Percentiles rank a stretch among this genome's conserved stretches.
phyloP scores from a whole-genome alignment of 73 alveolate genomes.

The Paramecium biaurelia region DNA sequence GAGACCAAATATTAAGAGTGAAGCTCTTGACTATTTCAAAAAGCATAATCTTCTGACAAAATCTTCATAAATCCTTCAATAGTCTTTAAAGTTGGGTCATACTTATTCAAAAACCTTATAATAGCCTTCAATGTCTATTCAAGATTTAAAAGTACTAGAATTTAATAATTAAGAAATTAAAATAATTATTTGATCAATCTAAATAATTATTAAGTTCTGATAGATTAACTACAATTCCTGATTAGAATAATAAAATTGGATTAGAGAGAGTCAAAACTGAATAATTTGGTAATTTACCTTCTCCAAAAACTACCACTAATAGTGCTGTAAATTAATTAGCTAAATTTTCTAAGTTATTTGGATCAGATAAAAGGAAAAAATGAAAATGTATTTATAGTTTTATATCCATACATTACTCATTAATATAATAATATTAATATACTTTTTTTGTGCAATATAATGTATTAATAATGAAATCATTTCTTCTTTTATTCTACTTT shows the following conservation, averaged over 20 bases:
- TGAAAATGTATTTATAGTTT: not conserved
- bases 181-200: conserved; percentile 22
- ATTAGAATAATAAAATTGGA: not conserved
- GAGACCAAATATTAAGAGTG: not conserved
- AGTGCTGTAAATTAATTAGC: not conserved
- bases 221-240: conserved; percentile 43
- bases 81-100: conserved; percentile 16
- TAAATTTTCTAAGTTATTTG: not conserved
- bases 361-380: conserved; percentile 42
- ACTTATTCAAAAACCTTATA: conserved; percentile 20
- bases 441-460: not conserved
- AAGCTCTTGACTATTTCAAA: conserved; percentile 21
- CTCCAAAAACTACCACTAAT: conserved; percentile 43
- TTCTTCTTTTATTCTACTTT: conserved; percentile 75
- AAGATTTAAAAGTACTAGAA: conserved; percentile 1
- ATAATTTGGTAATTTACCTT: not conserved
- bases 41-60: not conserved
- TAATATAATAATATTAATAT: not conserved
- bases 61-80: not conserved
- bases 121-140: not conserved
- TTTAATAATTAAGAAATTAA: not conserved
- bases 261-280: conserved; percentile 44
- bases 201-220: conserved; percentile 9
- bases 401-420: not conserved
- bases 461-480: conserved; percentile 15